Evolutionary conservation across 805 yeast species (phyloP), one percentile per base, ranked within the genome.

Genomic region (Ogataea nakhonphanomensis): DNA sequence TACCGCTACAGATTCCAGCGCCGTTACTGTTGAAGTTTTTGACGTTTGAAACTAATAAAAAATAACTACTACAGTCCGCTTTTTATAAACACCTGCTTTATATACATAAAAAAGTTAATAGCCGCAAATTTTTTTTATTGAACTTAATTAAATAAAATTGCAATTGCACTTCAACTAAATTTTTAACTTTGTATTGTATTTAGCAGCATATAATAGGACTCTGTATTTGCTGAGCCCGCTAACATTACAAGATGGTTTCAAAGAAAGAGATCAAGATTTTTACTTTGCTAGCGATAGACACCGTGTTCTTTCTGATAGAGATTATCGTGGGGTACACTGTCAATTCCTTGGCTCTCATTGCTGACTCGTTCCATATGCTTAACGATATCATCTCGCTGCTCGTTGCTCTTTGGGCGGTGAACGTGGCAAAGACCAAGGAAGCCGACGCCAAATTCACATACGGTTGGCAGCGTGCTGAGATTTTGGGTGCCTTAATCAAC

Each of bases 381-480:
- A 91, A 93, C 66, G 99, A 91, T 65, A 86, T 91, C 40, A 79
- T 91, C 44, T 88, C 97, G 1, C 70, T 91, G 25, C 49, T 90
- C 13, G 89, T 91, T 36, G 99, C 99, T 0, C 68, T 90, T 24
- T 91, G 97, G 97, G 99, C 99, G 0, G 98, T 93, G 14, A 77
- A 77, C 46, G 96, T 89, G 9, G 89, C 96, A 38, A 84, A 84
- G 53, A 78, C 78, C 28, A 76, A 79, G 54, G 78, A 80, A 22
- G 93, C 96, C 1, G 93, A 88, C 59, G 82, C 93, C 3, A 81
- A 81, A 43, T 91, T 86, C 66, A 93, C 98, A 2, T 91, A 93
- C 56, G 99, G 99, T 12, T 88, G 97, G 95, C 95, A 91, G 62
- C 74, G 99, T 51, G 98, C 98, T 5, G 99, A 91, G 64, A 90